Conservation (phyloP, 2,329 filamentous ascomycete species). For the Pseudohalonectria lignicola region DNA sequence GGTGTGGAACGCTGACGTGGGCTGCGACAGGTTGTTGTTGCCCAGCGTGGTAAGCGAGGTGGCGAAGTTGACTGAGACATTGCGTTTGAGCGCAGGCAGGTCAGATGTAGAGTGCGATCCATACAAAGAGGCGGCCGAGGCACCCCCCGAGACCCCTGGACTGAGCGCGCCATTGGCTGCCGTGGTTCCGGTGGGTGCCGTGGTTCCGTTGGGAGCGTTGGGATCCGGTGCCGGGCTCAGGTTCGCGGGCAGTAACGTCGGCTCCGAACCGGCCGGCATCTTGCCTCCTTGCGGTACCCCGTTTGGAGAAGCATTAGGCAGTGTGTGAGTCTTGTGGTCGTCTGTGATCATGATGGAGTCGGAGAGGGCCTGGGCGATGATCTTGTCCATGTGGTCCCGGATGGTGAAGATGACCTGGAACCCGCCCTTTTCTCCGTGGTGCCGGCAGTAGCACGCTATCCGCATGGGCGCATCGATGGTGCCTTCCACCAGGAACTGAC, state of each 20-base stretch:
- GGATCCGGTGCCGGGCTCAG: constrained; percentile 12
- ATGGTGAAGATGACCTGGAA: constrained; percentile 93
- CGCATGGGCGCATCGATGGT: constrained; percentile 77
- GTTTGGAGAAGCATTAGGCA: constrained; percentile 21
- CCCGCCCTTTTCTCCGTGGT: constrained; percentile 86
- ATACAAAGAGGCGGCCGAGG: constrained; percentile 39
- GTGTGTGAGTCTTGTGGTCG: constrained; percentile 79
- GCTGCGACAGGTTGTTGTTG: not conserved
- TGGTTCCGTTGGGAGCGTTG: too few relatives aligned
- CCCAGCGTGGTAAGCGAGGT: not conserved
- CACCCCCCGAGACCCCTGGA: constrained; percentile 16
- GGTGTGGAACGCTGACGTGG: constrained; percentile 9
- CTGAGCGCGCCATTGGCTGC: too few relatives aligned
- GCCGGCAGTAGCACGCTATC: constrained; percentile 92
- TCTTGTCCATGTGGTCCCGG: constrained; percentile 64
- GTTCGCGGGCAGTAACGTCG: not conserved
- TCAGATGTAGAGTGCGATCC: constrained; percentile 54
- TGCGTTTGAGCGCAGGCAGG: constrained; percentile 45
- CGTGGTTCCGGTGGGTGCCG: too few relatives aligned
- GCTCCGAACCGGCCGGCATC: constrained; percentile 6
- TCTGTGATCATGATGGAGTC: constrained; percentile 94
- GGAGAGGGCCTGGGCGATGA: constrained; percentile 77
- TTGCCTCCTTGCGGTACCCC: constrained; percentile 11
- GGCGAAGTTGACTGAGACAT: constrained; percentile 22
- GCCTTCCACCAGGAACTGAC: constrained; percentile 1